phyloP scores from a whole-genome alignment of 176 grass and related monocot species.

The Oryza longistaminata region DNA sequence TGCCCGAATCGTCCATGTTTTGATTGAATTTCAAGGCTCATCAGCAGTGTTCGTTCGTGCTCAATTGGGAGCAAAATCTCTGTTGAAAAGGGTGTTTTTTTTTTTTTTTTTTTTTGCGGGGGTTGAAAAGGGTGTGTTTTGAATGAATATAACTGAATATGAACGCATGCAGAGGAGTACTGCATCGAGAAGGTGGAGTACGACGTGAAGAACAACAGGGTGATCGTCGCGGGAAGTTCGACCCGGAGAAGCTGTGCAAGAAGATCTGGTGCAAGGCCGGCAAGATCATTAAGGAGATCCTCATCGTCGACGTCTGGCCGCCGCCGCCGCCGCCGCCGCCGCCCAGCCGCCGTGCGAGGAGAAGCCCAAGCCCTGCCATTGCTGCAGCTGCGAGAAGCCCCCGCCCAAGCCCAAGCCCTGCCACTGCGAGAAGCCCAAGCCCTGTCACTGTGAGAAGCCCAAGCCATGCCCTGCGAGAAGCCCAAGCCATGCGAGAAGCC shows the following conservation, averaged over 20 bases:
- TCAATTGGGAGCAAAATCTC: neutral
- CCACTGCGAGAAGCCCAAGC: neutral
- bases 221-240: slow-evolving; percentile 43
- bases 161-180: neutral
- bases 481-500: neutral
- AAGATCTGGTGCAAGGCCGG: slow-evolving; percentile 33
- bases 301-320: slow-evolving; percentile 2
- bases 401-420: no score
- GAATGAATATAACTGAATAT: no score
- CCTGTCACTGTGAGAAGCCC: neutral
- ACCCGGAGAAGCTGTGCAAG: slow-evolving; percentile 13
- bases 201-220: slow-evolving; percentile 23
- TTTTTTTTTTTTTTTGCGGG: no score
- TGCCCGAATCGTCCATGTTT: neutral
- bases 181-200: slow-evolving; percentile 47
- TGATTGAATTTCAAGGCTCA: no score
- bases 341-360: no score
- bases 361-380: neutral
- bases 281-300: neutral
- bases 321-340: neutral
- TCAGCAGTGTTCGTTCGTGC: neutral
- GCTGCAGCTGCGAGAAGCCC: neutral
- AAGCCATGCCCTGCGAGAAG: neutral
- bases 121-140: no score
- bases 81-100: neutral